Evolutionary conservation across 805 yeast species (phyloP).

Genomic region (Hanseniaspora osmophila): DNA sequence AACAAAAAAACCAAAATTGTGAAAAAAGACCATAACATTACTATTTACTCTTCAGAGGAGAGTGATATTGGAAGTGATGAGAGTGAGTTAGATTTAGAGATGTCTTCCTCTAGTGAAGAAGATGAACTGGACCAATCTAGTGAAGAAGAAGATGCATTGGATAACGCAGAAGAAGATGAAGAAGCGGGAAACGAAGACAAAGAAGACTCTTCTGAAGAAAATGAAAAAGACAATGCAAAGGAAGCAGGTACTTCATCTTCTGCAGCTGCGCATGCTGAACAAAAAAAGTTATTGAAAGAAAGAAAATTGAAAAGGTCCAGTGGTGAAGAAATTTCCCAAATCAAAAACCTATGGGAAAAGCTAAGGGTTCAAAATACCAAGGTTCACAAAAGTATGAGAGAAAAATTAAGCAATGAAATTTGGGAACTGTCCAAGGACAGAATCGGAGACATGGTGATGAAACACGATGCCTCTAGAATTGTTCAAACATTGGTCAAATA

Average conservation of each 20-base stretch:
- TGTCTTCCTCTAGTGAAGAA: constrained; percentile 9
- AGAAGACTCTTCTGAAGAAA: constrained; percentile 17
- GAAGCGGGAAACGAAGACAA: constrained; percentile 21
- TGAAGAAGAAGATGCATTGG: constrained; percentile 18
- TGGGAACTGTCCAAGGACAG: constrained; percentile 73
- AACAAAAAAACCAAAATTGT: constrained; percentile 9
- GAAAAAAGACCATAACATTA: constrained; percentile 20
- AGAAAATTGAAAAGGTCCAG: constrained; percentile 78
- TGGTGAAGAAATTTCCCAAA: constrained; percentile 74
- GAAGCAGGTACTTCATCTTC: constrained; percentile 10
- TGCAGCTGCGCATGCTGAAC: constrained; percentile 57
- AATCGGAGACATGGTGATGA: constrained; percentile 71
- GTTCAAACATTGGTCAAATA: constrained; percentile 88
- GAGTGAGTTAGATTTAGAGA: constrained; percentile 8
- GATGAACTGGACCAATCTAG: constrained; percentile 20
- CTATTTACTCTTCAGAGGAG: constrained; percentile 22
- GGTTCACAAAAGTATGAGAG: constrained; percentile 61
- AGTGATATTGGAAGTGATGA: constrained; percentile 8
- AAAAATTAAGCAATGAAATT: constrained; percentile 64
- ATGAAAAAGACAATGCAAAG: constrained; percentile 18
- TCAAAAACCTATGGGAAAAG: constrained; percentile 83
- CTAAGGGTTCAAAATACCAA: constrained; percentile 76
- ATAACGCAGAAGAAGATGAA: constrained; percentile 20
- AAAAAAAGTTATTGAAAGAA: constrained; percentile 60
- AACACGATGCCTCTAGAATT: constrained; percentile 93